Evolutionary conservation across 768 basidiomycete species (phyloP).

Genomic region (Macrolepiota albuminosa): DNA sequence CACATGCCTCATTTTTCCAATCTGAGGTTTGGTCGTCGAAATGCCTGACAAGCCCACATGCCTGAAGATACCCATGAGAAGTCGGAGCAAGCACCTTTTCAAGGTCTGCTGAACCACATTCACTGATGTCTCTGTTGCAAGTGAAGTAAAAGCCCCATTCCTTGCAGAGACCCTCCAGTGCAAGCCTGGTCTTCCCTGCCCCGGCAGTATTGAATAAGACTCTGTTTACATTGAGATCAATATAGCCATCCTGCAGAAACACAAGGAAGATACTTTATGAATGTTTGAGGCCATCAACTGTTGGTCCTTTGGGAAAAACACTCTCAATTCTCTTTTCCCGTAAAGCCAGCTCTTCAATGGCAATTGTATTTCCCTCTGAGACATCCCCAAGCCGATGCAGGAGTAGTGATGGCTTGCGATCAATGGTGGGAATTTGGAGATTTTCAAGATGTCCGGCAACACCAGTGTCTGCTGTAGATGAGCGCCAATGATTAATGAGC

Average conservation of each 20-base stretch:
- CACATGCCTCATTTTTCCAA: background rate
- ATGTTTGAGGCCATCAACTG: background rate
- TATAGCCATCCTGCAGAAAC: background rate
- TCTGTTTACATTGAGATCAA: background rate
- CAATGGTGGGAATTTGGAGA: background rate
- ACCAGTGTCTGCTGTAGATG: background rate
- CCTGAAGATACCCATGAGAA: background rate
- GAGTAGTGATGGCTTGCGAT: background rate
- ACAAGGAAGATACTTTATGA: background rate
- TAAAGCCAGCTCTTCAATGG: background rate
- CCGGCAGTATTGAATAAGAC: background rate
- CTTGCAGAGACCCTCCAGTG: conserved; percentile 1
- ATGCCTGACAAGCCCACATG: background rate
- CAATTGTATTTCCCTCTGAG: background rate
- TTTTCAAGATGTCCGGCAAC: background rate
- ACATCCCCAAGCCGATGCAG: background rate
- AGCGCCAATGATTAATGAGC: background rate
- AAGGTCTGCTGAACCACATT: conserved; percentile 1
- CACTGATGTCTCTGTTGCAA: background rate
- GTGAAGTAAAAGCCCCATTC: conserved; percentile 2
- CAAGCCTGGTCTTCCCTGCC: background rate
- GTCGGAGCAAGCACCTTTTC: background rate
- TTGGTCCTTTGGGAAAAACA: background rate
- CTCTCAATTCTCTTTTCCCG: background rate
- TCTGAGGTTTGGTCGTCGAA: too few species aligned